These are phyloP conservation scores for Cyclaneusma minus DNA, from an alignment of 2,329 filamentous ascomycete genomes.

Conservation along the genomic window DNA sequence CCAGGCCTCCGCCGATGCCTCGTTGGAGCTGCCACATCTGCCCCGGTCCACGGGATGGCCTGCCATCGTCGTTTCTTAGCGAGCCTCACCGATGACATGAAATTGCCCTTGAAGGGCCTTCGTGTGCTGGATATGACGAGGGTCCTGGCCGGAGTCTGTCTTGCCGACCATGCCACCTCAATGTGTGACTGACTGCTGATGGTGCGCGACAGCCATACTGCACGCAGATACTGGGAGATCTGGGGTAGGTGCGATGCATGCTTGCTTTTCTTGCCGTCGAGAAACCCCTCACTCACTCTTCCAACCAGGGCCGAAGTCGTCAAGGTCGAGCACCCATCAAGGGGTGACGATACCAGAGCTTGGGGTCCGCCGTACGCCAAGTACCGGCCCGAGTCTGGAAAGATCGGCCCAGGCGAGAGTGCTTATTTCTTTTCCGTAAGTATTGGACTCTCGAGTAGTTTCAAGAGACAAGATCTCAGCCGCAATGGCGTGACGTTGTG, in stretches of 20 bases:
- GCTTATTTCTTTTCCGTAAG: constrained; percentile 84
- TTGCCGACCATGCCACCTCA: constrained; percentile 1
- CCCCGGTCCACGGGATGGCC: too few species aligned
- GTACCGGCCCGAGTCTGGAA: constrained; percentile 45
- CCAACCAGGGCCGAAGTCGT: constrained; percentile 72
- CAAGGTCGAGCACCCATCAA: constrained; percentile 85
- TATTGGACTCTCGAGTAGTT: too few species aligned
- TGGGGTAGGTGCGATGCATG: constrained; percentile 57
- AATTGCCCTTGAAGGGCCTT: constrained; percentile 66
- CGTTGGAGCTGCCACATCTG: too few species aligned
- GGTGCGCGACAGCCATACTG: constrained; percentile 62
- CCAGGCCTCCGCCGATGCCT: too few species aligned
- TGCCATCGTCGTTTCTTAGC: too few species aligned
- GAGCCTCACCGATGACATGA: constrained; percentile 22
- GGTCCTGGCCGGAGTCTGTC: constrained; percentile 77
- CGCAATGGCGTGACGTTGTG: not conserved
- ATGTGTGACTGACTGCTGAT: constrained; percentile 2
- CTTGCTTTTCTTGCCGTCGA: constrained; percentile 5
- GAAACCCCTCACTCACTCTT: constrained; percentile 11
- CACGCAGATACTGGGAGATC: constrained; percentile 88
- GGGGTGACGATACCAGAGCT: constrained; percentile 85
- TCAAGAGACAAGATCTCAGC: constrained; percentile 1
- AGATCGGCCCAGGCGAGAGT: constrained; percentile 68
- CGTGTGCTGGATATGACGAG: constrained; percentile 92
- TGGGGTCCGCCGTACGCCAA: constrained; percentile 92